Evolutionary conservation across 208 protist species (phyloP), one percentile per base, ranked within the genome.

Genomic region (Leishmania turanica): DNA sequence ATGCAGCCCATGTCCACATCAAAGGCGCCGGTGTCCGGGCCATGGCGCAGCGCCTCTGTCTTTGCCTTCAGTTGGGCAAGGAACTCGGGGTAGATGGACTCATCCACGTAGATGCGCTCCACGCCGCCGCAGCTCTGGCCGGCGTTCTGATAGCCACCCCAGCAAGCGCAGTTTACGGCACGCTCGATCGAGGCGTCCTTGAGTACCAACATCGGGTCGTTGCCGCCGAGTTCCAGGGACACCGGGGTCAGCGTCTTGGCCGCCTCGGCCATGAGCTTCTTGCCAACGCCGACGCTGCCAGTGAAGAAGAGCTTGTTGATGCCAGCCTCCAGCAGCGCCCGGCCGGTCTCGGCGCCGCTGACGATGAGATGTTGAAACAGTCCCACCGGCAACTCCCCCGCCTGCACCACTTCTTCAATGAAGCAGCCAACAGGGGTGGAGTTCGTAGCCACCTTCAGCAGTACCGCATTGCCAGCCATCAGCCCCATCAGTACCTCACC

Each of bases 271-370:
- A 95, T 91, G 40, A 97, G 79, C 81, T 88, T 75, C 84, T 96
- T 96, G 40, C 95, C 93, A 21, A 96, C 88, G n/a, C 66, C 62
- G 1, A 95, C 93, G 84, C 92, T 96, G 62, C 95, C 95, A 13
- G 95, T 97, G 84, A 97, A 97, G 76, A 96, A 96, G 21, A 97
- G 80, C 82, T 97, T 96, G 85, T 94, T 78, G 47, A 96, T 77
- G 40, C 88, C 89, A 17, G 85, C 81, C 17, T 72, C 27, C 34
- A 96, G 80, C 31, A 96, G 78, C 5, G 85, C 89, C 13, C 87
- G 76, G 1, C 87, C 88, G 0, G 77, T 87, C 82, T 90, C 81
- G 17, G 88, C 72, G 47, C 93, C 91, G 34, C 78, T 49, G 24
- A 94, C 27, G 24, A 90, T 80, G 31, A 96, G 54, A 79, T 96